Percentiles rank a stretch among this genome's conserved stretches.
Evolutionary conservation across 331 rosid genomes (phyloP).

Genomic region (Pyrus hybrid): DNA sequence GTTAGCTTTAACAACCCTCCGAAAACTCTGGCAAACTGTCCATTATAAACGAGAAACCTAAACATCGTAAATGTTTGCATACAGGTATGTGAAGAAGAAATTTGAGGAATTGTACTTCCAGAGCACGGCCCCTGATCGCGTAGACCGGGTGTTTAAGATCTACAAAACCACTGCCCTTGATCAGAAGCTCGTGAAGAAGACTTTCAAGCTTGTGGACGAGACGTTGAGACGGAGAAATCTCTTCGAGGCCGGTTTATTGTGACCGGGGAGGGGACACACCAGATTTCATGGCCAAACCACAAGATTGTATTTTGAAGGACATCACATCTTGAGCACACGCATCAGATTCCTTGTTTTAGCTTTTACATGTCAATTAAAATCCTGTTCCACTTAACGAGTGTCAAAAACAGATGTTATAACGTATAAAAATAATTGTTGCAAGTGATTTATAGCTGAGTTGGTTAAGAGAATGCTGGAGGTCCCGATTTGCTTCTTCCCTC

Average conservation of each 20-base stretch:
- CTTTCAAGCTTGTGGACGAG: conserved; percentile 98
- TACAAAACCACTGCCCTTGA: conserved; percentile 96
- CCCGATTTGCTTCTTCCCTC: too few species aligned
- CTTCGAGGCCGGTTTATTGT: conserved; percentile 90
- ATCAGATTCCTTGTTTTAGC: conserved; percentile 44
- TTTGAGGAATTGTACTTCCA: conserved; percentile 92
- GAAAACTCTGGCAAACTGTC: not conserved
- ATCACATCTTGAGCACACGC: conserved; percentile 40
- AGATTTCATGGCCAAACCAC: conserved; percentile 14
- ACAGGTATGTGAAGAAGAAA: conserved; percentile 95
- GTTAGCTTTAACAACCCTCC: not conserved
- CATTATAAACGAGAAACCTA: not conserved
- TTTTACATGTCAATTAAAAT: not conserved
- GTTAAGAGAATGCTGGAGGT: not conserved
- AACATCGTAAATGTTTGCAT: not conserved
- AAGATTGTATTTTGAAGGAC: conserved; percentile 25
- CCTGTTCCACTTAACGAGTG: conserved; percentile 30
- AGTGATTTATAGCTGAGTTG: not conserved
- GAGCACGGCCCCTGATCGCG: conserved; percentile 82
- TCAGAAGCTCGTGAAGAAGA: conserved; percentile 98
- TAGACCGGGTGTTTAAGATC: conserved; percentile 88
- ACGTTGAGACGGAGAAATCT: conserved; percentile 90
- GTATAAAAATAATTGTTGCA: not conserved
- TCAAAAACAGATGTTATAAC: not conserved
- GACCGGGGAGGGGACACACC: conserved; percentile 22